Evolutionary conservation across 768 basidiomycete genomes (phyloP).

Genomic region (Sporobolomyces roseus): DNA sequence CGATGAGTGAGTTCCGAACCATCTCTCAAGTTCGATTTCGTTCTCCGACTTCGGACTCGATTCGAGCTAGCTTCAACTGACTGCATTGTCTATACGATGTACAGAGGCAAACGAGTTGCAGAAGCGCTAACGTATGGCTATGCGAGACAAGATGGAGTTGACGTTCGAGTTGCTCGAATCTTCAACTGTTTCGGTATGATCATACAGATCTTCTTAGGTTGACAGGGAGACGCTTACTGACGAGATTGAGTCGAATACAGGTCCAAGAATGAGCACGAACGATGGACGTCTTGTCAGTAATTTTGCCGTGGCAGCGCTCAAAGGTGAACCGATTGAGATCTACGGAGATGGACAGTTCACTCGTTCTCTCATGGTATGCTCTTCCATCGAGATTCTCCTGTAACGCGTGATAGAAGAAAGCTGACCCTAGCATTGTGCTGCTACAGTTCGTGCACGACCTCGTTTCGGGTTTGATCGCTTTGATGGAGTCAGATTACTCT

Average conservation of each 20-base stretch:
- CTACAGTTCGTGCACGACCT: slow-evolving; percentile 95
- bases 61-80: too few relatives aligned
- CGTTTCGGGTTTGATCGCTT: slow-evolving; percentile 81
- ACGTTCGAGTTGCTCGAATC: slow-evolving; percentile 94
- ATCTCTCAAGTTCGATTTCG: too few relatives aligned
- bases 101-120: slow-evolving; percentile 98
- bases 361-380: slow-evolving; percentile 38
- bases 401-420: neutral
- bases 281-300: slow-evolving; percentile 98
- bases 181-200: slow-evolving; percentile 85
- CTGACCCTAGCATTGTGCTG: slow-evolving; percentile 53
- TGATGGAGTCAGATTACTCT: slow-evolving; percentile 78
- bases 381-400: neutral
- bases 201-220: neutral
- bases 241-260: too few relatives aligned
- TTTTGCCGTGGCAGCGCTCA: slow-evolving; percentile 95
- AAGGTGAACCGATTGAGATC: slow-evolving; percentile 85
- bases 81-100: too few relatives aligned
- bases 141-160: slow-evolving; percentile 87
- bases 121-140: slow-evolving; percentile 97
- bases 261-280: slow-evolving; percentile 69
- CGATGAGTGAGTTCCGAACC: too few relatives aligned
- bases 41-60: too few relatives aligned
- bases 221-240: too few relatives aligned
- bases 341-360: slow-evolving; percentile 47